These are phyloP conservation scores for Kwoniella europaea DNA, from an alignment of 768 basidiomycete species.

Conservation along the genomic window DNA sequence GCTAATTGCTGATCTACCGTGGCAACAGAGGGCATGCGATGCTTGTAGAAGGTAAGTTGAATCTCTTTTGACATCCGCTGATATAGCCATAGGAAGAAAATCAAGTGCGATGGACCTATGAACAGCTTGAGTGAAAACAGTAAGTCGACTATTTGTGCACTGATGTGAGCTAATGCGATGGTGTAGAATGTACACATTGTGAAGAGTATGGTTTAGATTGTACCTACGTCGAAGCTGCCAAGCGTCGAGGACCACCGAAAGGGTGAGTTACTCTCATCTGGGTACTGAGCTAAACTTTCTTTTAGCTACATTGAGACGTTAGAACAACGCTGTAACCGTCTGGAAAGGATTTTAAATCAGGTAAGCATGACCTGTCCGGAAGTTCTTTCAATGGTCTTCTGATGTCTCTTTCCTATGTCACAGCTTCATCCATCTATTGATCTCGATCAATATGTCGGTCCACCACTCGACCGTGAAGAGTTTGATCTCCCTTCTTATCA, in stretches of 20 bases:
- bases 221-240: conserved; percentile 61
- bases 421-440: conserved; percentile 55
- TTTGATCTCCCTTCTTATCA: conserved; percentile 52
- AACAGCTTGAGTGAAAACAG: conserved; percentile 44
- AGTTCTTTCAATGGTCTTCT: not conserved
- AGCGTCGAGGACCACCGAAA: conserved; percentile 51
- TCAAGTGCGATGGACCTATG: conserved; percentile 66
- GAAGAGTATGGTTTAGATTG: conserved; percentile 61
- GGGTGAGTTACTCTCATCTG: conserved; percentile 28
- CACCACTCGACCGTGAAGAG: conserved; percentile 50
- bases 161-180: not conserved
- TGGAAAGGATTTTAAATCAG: conserved; percentile 51
- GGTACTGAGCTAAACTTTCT: not conserved
- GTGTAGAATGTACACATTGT: conserved; percentile 54
- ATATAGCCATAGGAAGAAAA: conserved; percentile 69
- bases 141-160: conserved; percentile 22
- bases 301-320: conserved; percentile 52
- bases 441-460: conserved; percentile 52
- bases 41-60: conserved; percentile 27
- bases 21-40: conserved; percentile 41
- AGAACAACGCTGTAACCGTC: conserved; percentile 52
- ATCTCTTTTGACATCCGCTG: not conserved
- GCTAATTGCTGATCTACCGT: not conserved
- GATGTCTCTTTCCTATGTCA: not conserved
- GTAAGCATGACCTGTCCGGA: conserved; percentile 18